These are phyloP conservation scores for Penicillium turbatum DNA, from an alignment of 495 filamentous ascomycete genomes.

Conservation along the genomic window DNA sequence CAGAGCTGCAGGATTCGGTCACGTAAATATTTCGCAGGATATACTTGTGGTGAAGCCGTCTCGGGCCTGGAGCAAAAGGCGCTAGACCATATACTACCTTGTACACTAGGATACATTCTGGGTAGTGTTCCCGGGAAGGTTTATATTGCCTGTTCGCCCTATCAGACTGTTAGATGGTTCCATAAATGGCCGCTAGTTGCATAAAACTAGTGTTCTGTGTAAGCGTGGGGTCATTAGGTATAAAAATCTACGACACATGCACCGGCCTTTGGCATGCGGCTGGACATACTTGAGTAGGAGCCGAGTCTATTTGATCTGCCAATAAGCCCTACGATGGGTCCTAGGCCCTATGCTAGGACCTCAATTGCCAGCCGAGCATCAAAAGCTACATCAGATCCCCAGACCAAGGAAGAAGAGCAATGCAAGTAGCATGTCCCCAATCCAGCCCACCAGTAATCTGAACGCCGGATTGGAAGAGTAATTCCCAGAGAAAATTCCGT, in stretches of 20 bases:
- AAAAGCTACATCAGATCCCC: not conserved
- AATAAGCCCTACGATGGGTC: not conserved
- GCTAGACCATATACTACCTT: not conserved
- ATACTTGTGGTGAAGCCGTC: not conserved
- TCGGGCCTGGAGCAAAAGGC: conserved; percentile 19
- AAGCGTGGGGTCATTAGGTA: not conserved
- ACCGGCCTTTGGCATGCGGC: not conserved
- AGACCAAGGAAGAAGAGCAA: not conserved
- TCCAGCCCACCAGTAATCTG: not conserved
- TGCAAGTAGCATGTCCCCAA: not conserved
- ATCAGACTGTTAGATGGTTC: not conserved
- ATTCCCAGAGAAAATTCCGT: conserved; percentile 32
- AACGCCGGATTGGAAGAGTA: not conserved
- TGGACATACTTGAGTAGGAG: not conserved
- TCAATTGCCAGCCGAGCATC: not conserved
- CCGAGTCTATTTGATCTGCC: not conserved
- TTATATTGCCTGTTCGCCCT: not conserved
- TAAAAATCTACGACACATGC: not conserved
- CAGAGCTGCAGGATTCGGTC: not conserved
- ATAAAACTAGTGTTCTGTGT: not conserved
- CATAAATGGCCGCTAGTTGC: too few relatives aligned
- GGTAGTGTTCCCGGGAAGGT: not conserved
- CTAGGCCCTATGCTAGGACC: not conserved
- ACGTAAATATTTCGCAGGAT: not conserved
- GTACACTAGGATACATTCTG: not conserved